These are phyloP conservation scores for Heimioporus sp. DNA, from an alignment of 768 basidiomycete genomes.

Conservation along the genomic window DNA sequence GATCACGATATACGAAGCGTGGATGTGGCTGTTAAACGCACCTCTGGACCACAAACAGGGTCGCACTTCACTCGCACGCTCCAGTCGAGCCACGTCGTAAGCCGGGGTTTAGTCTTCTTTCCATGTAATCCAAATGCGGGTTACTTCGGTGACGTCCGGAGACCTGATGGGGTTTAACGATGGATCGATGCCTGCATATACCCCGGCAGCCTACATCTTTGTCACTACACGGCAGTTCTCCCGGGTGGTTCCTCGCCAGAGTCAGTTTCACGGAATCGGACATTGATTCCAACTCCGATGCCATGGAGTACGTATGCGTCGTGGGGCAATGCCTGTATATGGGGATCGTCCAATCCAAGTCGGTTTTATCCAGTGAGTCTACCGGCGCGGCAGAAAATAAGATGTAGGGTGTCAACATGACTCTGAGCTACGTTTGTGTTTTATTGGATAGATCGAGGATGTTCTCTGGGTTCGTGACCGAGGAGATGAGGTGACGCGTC, in stretches of 20 bases:
- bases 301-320: too few species aligned
- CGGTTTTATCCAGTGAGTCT: too few species aligned
- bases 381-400: too few species aligned
- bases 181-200: constrained; percentile 16
- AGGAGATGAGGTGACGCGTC: too few species aligned
- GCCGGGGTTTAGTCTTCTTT: constrained; percentile 23
- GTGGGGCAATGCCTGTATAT: too few species aligned
- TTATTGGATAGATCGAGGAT: too few species aligned
- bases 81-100: constrained; percentile 57
- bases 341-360: too few species aligned
- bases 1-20: background rate
- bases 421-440: too few species aligned
- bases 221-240: constrained; percentile 49
- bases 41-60: constrained; percentile 45
- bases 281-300: too few species aligned
- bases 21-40: constrained; percentile 20
- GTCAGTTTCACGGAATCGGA: too few species aligned
- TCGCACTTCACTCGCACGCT: constrained; percentile 46
- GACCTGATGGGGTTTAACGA: background rate
- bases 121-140: constrained; percentile 31
- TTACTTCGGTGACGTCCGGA: background rate
- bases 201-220: constrained; percentile 46
- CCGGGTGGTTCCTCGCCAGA: constrained; percentile 30
- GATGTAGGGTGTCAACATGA: too few species aligned
- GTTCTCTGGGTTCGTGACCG: too few species aligned